Conservation (phyloP, 352 stramenopile species). For the Phytophthora capsici region DNA sequence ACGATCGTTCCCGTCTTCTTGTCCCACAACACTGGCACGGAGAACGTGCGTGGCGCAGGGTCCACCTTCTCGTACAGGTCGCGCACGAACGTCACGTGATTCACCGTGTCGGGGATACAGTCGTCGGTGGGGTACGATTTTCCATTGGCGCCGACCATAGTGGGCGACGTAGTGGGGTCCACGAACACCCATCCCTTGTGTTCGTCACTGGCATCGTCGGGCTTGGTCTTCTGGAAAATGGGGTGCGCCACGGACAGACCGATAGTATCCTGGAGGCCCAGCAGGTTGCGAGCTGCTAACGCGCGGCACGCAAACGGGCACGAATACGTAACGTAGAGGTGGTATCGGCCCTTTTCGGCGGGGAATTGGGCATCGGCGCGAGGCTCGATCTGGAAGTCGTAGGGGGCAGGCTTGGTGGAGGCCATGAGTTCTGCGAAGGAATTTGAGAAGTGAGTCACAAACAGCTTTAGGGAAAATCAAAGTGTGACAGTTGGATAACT, state of each 20-base stretch:
- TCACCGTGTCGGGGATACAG: slow-evolving; percentile 37
- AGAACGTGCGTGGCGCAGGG: slow-evolving; percentile 22
- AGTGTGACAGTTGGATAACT: not conserved
- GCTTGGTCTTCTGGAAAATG: slow-evolving; percentile 52
- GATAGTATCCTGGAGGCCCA: slow-evolving; percentile 93
- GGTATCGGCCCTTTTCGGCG: slow-evolving; percentile 74
- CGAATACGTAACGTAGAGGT: slow-evolving; percentile 93
- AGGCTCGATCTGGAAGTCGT: slow-evolving; percentile 27
- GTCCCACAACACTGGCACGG: slow-evolving; percentile 83
- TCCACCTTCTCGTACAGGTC: slow-evolving; percentile 52
- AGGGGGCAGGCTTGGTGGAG: slow-evolving; percentile 15
- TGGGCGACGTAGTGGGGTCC: slow-evolving; percentile 8
- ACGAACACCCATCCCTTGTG: slow-evolving; percentile 53
- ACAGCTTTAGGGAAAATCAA: no score
- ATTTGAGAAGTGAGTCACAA: no score
- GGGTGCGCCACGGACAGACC: slow-evolving; percentile 83
- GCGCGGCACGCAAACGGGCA: slow-evolving; percentile 84
- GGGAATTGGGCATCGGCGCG: slow-evolving; percentile 20
- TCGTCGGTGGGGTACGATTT: slow-evolving; percentile 23
- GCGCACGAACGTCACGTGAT: slow-evolving; percentile 31
- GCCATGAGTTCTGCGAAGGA: no score
- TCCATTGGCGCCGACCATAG: slow-evolving; percentile 13
- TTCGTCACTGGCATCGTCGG: slow-evolving; percentile 39
- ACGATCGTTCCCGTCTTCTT: slow-evolving; percentile 76
- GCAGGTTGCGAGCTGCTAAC: slow-evolving; percentile 83